A percentile compares a stretch with the other conserved stretches of the same genome.
phyloP scores from a whole-genome alignment of 805 yeast genomes.

The Cyberlindnera amylophila region DNA sequence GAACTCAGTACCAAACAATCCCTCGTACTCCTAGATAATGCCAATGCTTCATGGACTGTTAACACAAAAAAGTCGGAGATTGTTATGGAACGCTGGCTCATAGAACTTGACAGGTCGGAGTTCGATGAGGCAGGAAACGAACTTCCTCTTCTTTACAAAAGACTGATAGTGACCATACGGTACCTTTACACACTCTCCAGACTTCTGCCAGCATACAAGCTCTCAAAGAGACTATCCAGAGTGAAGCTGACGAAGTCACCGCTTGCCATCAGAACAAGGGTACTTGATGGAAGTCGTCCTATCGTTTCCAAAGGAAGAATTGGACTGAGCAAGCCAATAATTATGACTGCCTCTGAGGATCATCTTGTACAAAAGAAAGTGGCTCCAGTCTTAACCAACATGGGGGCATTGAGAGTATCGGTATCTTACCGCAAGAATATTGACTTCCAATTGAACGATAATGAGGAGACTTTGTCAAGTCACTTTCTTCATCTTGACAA shows the following conservation, averaged over 20 bases:
- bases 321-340: conserved; percentile 71
- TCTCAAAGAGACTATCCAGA: conserved; percentile 43
- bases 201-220: conserved; percentile 67
- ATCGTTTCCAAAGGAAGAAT: conserved; percentile 79
- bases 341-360: conserved; percentile 31
- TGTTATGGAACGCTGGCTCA: conserved; percentile 91
- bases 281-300: conserved; percentile 74
- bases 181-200: conserved; percentile 63
- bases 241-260: conserved; percentile 35
- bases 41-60: conserved; percentile 51
- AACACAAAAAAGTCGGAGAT: conserved; percentile 71
- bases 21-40: conserved; percentile 53
- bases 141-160: conserved; percentile 67
- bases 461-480: conserved; percentile 58
- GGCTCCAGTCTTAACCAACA: conserved; percentile 67
- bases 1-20: conserved; percentile 52
- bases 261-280: conserved; percentile 52
- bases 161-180: conserved; percentile 69
- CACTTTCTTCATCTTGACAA: conserved; percentile 51
- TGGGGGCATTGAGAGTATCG: conserved; percentile 69
- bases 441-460: conserved; percentile 62
- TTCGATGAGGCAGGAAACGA: conserved; percentile 38
- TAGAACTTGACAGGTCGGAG: conserved; percentile 62
- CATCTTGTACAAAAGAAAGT: conserved; percentile 62
- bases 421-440: conserved; percentile 77